Evolutionary conservation across 495 filamentous ascomycete species (phyloP).

Genomic region (Podospora australis): DNA sequence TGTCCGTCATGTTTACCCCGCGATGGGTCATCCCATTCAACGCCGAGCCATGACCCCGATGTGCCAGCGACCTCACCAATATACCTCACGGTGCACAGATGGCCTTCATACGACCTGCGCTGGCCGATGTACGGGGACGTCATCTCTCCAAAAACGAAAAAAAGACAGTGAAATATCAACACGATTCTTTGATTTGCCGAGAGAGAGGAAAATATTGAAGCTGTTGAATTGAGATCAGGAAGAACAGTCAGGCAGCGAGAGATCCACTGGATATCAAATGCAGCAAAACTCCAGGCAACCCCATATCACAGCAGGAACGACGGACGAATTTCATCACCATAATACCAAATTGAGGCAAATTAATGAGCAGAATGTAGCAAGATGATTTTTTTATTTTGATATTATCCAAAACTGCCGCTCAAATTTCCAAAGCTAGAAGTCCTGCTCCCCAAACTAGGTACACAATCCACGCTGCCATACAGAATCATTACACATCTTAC

Average conservation of each 20-base stretch:
- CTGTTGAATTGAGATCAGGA: background rate
- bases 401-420: too few relatives aligned
- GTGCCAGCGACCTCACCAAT: slow-evolving; percentile 71
- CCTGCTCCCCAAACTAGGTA: too few relatives aligned
- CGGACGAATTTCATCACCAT: too few relatives aligned
- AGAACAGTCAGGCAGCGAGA: background rate
- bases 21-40: slow-evolving; percentile 88
- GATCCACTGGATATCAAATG: too few relatives aligned
- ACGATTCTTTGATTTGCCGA: background rate
- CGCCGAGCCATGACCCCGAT: slow-evolving; percentile 78
- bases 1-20: slow-evolving; percentile 87
- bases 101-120: slow-evolving; percentile 68
- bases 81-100: slow-evolving; percentile 78
- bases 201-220: background rate
- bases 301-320: too few relatives aligned
- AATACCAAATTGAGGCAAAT: too few relatives aligned
- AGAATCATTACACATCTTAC: slow-evolving; percentile 32
- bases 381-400: too few relatives aligned
- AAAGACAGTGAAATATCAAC: too few relatives aligned
- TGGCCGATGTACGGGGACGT: slow-evolving; percentile 46
- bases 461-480: background rate
- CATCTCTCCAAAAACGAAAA: slow-evolving; percentile 18
- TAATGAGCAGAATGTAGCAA: too few relatives aligned
- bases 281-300: background rate
- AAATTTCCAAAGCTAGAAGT: too few relatives aligned